Conservation (phyloP, 441 rosid species). For the Syzygium syzygioides region DNA sequence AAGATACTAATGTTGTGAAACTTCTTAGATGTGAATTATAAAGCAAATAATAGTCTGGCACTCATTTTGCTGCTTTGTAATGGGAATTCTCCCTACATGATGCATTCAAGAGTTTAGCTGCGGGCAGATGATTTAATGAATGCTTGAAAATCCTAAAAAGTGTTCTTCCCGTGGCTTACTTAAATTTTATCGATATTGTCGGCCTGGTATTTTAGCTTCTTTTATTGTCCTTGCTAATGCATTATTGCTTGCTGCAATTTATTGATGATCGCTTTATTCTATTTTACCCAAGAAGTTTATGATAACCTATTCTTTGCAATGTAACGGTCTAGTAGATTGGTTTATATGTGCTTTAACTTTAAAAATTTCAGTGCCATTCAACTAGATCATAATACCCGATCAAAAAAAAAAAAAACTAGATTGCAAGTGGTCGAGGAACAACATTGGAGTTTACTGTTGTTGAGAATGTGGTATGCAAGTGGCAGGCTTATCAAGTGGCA, state of each 20-base stretch:
- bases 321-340: background rate
- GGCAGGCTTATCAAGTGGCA: background rate
- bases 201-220: background rate
- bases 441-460: background rate
- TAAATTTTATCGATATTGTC: background rate
- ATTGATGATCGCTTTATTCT: background rate
- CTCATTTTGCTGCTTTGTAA: background rate
- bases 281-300: background rate
- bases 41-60: background rate
- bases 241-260: background rate
- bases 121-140: background rate
- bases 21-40: background rate
- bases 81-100: background rate
- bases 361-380: background rate
- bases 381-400: background rate
- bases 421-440: background rate
- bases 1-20: background rate
- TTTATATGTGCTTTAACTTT: background rate
- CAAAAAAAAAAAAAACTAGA: no score
- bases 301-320: background rate
- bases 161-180: background rate
- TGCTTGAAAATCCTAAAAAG: background rate
- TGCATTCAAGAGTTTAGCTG: background rate
- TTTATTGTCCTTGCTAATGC: background rate
- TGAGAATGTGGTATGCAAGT: background rate